phyloP scores from a whole-genome alignment of 108 stramenopile species.

The Cyclotella cryptica region DNA sequence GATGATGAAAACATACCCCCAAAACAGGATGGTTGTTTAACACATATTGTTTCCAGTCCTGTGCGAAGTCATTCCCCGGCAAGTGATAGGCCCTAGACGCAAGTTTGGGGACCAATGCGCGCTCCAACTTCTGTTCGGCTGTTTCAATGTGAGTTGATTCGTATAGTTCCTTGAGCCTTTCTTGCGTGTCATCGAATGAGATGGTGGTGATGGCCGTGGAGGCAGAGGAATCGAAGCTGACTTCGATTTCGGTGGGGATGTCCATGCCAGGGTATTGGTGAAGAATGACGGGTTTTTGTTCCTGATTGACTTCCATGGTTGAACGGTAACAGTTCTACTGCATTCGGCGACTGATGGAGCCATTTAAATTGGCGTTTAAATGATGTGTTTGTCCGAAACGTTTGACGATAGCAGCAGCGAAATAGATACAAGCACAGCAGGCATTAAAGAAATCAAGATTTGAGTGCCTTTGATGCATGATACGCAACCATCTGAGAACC shows the following conservation, averaged over 20 bases:
- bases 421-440: no score
- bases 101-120: slow-evolving; percentile 18
- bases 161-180: background rate
- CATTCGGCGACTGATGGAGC: no score
- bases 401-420: no score
- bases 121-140: background rate
- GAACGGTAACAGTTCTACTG: no score
- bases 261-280: background rate
- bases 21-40: slow-evolving; percentile 42
- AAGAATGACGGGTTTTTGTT: background rate
- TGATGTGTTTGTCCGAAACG: no score
- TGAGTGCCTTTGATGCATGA: no score
- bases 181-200: background rate
- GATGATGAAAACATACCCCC: slow-evolving; percentile 41
- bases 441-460: no score
- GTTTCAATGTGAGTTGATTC: slow-evolving; percentile 10
- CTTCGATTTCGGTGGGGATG: slow-evolving; percentile 7
- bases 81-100: slow-evolving; percentile 33
- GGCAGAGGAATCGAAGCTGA: background rate
- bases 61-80: slow-evolving; percentile 22
- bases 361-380: no score
- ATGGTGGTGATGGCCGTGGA: slow-evolving; percentile 20
- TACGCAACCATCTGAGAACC: no score
- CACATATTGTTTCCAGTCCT: slow-evolving; percentile 35
- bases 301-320: background rate